A percentile compares a stretch with the other conserved stretches of the same genome.
phyloP scores from a whole-genome alignment of 2,329 filamentous ascomycete species.

The Amesomyces nigricolor region DNA sequence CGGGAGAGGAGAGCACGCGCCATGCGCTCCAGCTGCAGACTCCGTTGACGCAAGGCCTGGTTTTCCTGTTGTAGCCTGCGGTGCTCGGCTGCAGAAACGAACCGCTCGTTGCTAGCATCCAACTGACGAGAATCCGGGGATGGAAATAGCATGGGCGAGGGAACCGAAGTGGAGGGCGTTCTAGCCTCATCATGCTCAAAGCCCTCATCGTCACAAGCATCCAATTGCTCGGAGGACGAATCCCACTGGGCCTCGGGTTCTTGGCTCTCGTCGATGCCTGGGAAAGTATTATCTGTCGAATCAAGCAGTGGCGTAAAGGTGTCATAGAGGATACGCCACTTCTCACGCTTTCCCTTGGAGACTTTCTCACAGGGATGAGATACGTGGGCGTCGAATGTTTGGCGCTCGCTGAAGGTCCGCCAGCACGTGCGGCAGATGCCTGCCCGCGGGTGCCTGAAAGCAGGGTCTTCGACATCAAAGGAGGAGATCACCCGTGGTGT shows the following conservation, averaged over 20 bases:
- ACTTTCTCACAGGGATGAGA: conserved; percentile 23
- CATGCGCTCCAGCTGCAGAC: conserved; percentile 19
- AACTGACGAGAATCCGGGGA: background rate
- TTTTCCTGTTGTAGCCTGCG: conserved; percentile 19
- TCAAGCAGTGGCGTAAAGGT: conserved; percentile 26
- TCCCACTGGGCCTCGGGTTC: conserved; percentile 2
- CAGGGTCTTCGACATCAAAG: conserved; percentile 27
- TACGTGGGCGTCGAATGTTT: conserved; percentile 27
- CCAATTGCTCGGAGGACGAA: background rate
- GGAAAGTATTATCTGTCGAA: background rate
- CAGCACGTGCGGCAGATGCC: conserved; percentile 33
- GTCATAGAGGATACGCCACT: conserved; percentile 27
- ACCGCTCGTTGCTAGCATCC: background rate
- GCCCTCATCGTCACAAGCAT: background rate
- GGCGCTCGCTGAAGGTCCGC: conserved; percentile 26
- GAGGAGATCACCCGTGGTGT: conserved; percentile 27
- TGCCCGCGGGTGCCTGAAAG: conserved; percentile 26
- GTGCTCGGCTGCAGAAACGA: conserved; percentile 18
- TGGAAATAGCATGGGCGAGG: conserved; percentile 10
- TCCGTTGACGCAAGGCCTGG: conserved; percentile 16
- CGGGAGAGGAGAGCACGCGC: conserved; percentile 14
- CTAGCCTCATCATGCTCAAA: background rate
- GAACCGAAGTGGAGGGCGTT: conserved; percentile 16
- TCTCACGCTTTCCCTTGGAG: conserved; percentile 30
- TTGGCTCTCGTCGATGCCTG: background rate